Conservation (phyloP, 306 rosid genomes). For the Castanopsis chinensis region DNA sequence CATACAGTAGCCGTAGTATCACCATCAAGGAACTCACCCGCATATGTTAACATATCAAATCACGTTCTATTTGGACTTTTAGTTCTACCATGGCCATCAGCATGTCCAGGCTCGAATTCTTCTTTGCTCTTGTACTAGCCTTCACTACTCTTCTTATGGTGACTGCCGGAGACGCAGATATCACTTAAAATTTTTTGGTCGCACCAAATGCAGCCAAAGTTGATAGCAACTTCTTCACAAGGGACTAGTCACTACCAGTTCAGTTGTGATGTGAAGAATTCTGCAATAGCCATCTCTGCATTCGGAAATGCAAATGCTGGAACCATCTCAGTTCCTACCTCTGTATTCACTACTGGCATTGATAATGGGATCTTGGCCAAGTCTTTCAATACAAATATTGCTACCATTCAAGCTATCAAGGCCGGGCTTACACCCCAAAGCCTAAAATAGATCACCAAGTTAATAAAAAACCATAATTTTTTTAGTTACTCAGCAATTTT, state of each 20-base stretch:
- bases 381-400: slow-evolving; percentile 45
- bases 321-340: slow-evolving; percentile 28
- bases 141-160: slow-evolving; percentile 18
- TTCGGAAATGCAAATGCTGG: slow-evolving; percentile 54
- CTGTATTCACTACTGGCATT: slow-evolving; percentile 35
- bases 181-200: slow-evolving; percentile 32
- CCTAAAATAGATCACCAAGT: neutral
- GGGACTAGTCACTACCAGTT: slow-evolving; percentile 52
- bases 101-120: neutral
- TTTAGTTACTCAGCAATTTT: too few species aligned
- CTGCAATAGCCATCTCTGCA: slow-evolving; percentile 37
- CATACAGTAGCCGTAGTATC: too few species aligned
- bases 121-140: slow-evolving; percentile 1
- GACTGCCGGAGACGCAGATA: slow-evolving; percentile 41
- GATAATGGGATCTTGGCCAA: slow-evolving; percentile 41
- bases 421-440: slow-evolving; percentile 38
- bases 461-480: too few species aligned
- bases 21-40: too few species aligned
- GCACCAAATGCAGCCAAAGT: slow-evolving; percentile 12
- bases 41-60: too few species aligned
- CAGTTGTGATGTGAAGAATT: slow-evolving; percentile 22
- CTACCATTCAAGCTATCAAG: slow-evolving; percentile 37
- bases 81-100: neutral
- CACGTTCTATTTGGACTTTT: too few species aligned
- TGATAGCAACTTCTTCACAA: slow-evolving; percentile 51